These are phyloP conservation scores for Panus rudis DNA, from an alignment of 768 basidiomycete species.

Conservation along the genomic window DNA sequence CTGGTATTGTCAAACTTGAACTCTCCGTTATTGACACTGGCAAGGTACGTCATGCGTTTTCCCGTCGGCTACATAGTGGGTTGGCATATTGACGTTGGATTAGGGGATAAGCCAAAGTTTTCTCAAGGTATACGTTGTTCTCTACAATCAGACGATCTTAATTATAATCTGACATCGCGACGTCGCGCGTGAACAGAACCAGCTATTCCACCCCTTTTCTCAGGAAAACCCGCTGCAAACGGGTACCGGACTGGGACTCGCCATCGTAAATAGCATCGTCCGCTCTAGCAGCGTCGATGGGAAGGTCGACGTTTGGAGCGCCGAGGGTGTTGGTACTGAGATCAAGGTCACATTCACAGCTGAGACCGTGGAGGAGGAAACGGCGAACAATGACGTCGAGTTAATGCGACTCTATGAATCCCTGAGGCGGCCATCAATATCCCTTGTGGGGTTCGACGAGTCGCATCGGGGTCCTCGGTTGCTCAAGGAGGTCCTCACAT, in stretches of 20 bases:
- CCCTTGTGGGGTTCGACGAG: conserved; percentile 66
- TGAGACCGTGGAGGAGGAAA: conserved; percentile 43
- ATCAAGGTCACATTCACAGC: conserved; percentile 82
- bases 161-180: too few species aligned
- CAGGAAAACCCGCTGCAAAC: conserved; percentile 93
- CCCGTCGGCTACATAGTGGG: background rate
- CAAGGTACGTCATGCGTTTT: conserved; percentile 44
- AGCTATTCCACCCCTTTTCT: conserved; percentile 94
- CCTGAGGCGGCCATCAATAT: conserved; percentile 42
- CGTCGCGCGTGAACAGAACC: too few species aligned
- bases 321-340: conserved; percentile 85
- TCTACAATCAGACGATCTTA: too few species aligned
- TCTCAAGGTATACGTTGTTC: too few species aligned
- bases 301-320: conserved; percentile 90
- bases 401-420: conserved; percentile 19
- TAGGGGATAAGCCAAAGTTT: conserved; percentile 91
- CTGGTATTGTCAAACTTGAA: conserved; percentile 67
- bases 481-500: conserved; percentile 50
- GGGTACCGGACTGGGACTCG: conserved; percentile 89
- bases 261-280: conserved; percentile 91
- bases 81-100: conserved; percentile 3
- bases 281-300: conserved; percentile 80
- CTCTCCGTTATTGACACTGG: conserved; percentile 84
- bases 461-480: conserved; percentile 61
- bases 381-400: conserved; percentile 16